Conservation (phyloP, 768 basidiomycete species). For the Amanita inopinata region DNA sequence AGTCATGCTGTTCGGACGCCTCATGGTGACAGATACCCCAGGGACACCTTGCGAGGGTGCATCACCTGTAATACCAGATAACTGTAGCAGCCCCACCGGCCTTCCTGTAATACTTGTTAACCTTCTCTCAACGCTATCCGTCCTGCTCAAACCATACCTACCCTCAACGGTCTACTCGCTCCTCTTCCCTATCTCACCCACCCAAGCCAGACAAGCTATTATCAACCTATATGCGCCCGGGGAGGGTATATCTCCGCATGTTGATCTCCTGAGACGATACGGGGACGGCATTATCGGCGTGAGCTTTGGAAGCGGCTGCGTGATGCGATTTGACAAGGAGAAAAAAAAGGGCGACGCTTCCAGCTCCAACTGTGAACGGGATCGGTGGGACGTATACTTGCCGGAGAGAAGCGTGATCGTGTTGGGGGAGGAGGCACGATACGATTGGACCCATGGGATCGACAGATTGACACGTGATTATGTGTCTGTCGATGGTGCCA, state of each 20-base stretch:
- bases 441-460: conserved; percentile 86
- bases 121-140: conserved; percentile 43
- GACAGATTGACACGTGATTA: conserved; percentile 48
- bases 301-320: conserved; percentile 70
- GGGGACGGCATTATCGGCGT: conserved; percentile 87
- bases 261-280: conserved; percentile 78
- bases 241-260: conserved; percentile 81
- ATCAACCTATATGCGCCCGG: conserved; percentile 85
- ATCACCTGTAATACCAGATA: background rate
- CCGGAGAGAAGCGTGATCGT: conserved; percentile 70
- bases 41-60: background rate
- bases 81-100: conserved; percentile 21
- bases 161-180: conserved; percentile 40
- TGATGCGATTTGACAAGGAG: conserved; percentile 61
- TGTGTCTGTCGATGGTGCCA: conserved; percentile 30
- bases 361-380: conserved; percentile 4
- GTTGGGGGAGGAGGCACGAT: conserved; percentile 73
- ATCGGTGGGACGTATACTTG: conserved; percentile 51
- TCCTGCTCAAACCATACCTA: conserved; percentile 38
- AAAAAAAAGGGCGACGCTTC: conserved; percentile 4
- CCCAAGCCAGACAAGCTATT: conserved; percentile 71
- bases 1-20: conserved; percentile 76
- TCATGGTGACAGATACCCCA: conserved; percentile 10
- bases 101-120: conserved; percentile 47
- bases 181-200: conserved; percentile 45